Evolutionary conservation across 768 basidiomycete species (phyloP).

Genomic region (Sporobolomyces pararoseus): DNA sequence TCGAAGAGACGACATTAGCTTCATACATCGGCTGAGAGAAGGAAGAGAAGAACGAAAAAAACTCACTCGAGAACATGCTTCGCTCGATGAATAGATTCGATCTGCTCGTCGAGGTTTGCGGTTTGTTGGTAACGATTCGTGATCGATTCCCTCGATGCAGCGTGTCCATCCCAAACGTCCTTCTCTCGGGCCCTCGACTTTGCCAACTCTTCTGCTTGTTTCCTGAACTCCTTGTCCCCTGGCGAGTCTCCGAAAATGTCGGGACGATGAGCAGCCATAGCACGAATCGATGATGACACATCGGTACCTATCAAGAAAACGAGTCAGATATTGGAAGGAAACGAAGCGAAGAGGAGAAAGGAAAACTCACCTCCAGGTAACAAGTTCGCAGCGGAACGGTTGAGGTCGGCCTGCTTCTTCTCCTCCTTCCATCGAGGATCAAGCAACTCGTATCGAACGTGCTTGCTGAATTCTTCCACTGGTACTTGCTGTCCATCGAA

Average conservation of each 20-base stretch:
- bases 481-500: constrained; percentile 94
- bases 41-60: constrained; percentile 30
- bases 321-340: background rate
- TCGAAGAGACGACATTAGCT: background rate
- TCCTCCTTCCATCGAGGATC: constrained; percentile 99
- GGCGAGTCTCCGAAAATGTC: constrained; percentile 94
- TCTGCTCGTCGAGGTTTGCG: constrained; percentile 96
- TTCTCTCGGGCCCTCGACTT: constrained; percentile 84
- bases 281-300: constrained; percentile 85
- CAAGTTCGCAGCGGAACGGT: constrained; percentile 61
- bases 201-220: constrained; percentile 75
- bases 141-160: constrained; percentile 84
- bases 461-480: constrained; percentile 90
- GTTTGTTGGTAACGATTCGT: constrained; percentile 84
- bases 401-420: constrained; percentile 78
- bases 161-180: constrained; percentile 98
- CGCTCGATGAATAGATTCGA: constrained; percentile 84
- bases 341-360: background rate
- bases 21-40: background rate
- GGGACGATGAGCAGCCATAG: constrained; percentile 88
- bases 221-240: constrained; percentile 78
- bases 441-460: constrained; percentile 95
- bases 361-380: constrained; percentile 48
- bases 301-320: constrained; percentile 67
- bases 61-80: constrained; percentile 84